These are phyloP conservation scores for Penicillium paneum DNA, from an alignment of 2,329 filamentous ascomycete species.

Conservation along the genomic window DNA sequence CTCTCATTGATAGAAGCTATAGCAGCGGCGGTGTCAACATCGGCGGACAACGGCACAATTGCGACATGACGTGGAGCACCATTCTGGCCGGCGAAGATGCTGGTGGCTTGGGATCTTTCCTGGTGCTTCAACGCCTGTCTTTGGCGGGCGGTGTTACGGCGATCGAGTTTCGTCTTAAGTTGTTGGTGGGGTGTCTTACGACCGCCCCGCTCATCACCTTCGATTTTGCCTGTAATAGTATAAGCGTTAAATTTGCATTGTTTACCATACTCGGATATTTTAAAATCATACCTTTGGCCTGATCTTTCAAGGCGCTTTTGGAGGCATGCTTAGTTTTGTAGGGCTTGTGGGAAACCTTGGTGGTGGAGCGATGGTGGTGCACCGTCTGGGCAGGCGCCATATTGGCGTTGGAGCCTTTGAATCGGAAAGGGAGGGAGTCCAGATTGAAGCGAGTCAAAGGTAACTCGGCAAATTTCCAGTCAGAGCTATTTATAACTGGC, in stretches of 20 bases:
- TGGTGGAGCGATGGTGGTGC: constrained; percentile 87
- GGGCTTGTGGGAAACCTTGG: constrained; percentile 80
- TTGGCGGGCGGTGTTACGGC: constrained; percentile 92
- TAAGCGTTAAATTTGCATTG: constrained; percentile 11
- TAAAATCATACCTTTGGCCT: constrained; percentile 66
- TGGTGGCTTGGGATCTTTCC: constrained; percentile 74
- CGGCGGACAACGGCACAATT: constrained; percentile 75
- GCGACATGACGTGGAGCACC: constrained; percentile 85
- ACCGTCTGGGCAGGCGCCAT: constrained; percentile 67
- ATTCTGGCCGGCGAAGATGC: constrained; percentile 80
- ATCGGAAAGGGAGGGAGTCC: constrained; percentile 72
- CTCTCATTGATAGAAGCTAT: constrained; percentile 71
- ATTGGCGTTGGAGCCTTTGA: constrained; percentile 68
- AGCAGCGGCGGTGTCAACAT: constrained; percentile 64
- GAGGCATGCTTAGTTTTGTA: constrained; percentile 92
- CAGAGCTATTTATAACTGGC: constrained; percentile 1
- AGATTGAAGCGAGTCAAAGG: constrained; percentile 22
- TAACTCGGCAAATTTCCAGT: neutral
- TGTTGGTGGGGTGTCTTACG: constrained; percentile 92
- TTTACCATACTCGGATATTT: neutral
- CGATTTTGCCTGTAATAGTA: constrained; percentile 66
- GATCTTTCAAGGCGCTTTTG: constrained; percentile 81
- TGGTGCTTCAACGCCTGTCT: constrained; percentile 77
- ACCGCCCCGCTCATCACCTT: constrained; percentile 64
- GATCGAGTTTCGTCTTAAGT: constrained; percentile 95